phyloP scores from a whole-genome alignment of 2,329 filamentous ascomycete species.

The Gliomastix tumulicola region DNA sequence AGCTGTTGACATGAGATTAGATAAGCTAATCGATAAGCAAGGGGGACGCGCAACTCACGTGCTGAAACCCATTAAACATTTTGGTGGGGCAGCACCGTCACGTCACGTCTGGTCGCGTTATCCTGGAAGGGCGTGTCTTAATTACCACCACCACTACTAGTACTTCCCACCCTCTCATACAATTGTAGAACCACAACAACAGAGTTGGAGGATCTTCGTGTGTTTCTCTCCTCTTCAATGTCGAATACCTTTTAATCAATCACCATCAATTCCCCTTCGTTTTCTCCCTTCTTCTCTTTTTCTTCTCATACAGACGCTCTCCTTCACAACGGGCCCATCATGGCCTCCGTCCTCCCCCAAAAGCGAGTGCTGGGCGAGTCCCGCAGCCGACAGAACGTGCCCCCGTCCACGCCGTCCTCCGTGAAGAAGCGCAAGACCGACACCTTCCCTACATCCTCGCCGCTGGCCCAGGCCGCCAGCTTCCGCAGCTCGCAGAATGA shows the following conservation, averaged over 20 bases:
- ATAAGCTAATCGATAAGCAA: no score
- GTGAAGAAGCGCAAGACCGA: slow-evolving; percentile 84
- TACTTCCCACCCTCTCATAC: no score
- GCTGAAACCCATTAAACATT: slow-evolving; percentile 4
- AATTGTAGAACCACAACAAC: no score
- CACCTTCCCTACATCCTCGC: slow-evolving; percentile 45
- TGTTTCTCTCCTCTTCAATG: not conserved
- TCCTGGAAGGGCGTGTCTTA: no score
- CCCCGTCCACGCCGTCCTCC: slow-evolving; percentile 46
- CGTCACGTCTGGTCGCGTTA: slow-evolving; percentile 7
- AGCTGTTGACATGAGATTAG: no score
- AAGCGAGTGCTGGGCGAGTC: slow-evolving; percentile 69
- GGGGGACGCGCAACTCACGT: slow-evolving; percentile 3
- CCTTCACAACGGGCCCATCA: slow-evolving; percentile 14
- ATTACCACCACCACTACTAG: no score
- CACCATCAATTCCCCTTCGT: not conserved
- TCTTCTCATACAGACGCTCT: not conserved
- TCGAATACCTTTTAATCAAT: slow-evolving; percentile 1
- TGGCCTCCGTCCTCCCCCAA: slow-evolving; percentile 53
- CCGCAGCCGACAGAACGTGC: slow-evolving; percentile 55
- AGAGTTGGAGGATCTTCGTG: no score
- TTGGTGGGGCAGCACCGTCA: slow-evolving; percentile 5
- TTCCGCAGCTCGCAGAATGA: slow-evolving; percentile 58
- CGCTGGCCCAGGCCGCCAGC: slow-evolving; percentile 38
- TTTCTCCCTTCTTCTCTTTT: not conserved